Base-by-base conservation (phyloP, 208 protist species). In the Trypanosoma boissoni region DNA sequence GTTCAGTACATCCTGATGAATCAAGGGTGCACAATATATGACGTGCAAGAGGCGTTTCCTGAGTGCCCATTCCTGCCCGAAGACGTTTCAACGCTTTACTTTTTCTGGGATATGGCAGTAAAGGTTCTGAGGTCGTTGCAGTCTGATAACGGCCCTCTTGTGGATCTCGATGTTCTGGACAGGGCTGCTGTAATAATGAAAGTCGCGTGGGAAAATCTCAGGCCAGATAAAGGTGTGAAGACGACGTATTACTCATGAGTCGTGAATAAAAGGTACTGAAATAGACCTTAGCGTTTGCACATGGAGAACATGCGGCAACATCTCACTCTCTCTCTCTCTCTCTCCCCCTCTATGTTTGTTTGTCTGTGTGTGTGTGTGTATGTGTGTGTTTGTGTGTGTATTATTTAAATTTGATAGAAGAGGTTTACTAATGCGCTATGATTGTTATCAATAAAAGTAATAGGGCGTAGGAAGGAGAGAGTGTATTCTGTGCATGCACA, bases 1-100 rank as follows among this genome's bases (percentile, higher is more conserved):
- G 80, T 91, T 68, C 68, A 79, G 36, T 89, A 86, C 58, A 72
- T 95, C 32, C 50, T 95, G 34, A 76, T 57, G 58, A 90, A 91
- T 32, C 37, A 65, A 18, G 45, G 74, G 14, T 80, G 74, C 67
- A 86, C 79, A 0, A n/a, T 95, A 24, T 58, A 58, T 6, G 61
- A 84, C 46, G 26, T 95, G 9, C 24, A 51, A 37, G 10, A n/a
- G n/a, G 63, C 44, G 6, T 95, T 95, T 54, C 84, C 85, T 12
- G 64, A 82, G 34, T 62, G 84, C 49, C 67, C 54, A 45, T 79
- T 51, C 37, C 63, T 89, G 12, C 64, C 72, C 18, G 61, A 73
- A 2, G 88, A 95, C 67, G 61, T 95, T 37, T 57, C 63, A 32
- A 83, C 78, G 23, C 66, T 95, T 24, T 91, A 87, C 64, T 88